Base-by-base conservation (phyloP, 2,329 filamentous ascomycete species). In the Cryphonectria nitschkei region DNA sequence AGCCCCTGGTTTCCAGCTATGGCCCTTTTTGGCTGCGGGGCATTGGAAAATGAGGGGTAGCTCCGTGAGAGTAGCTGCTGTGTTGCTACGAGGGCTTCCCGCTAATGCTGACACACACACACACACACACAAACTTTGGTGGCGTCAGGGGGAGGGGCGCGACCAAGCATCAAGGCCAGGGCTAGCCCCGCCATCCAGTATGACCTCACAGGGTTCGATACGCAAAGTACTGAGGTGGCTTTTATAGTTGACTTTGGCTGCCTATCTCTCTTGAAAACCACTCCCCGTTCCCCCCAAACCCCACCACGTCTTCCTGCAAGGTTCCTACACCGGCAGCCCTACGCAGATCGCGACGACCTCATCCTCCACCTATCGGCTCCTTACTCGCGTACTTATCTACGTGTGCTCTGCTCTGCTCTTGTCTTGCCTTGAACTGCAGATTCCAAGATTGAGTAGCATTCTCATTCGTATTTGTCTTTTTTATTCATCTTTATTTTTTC, bases 21-120 rank as follows among this genome's bases (percentile, higher is more conserved):
- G 54, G n/a, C 54, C 54, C 32, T 29, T 56, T 13, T 32, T 29
- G 52, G 54, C 54, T 16, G 54, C 60, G 60, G 60, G 37, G 60
- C 60, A 65, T 65, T 65, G 62, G 62, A 65, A 41, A 65, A 65
- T 46, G 62, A 65, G 62, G 62, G 62, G 62, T 65, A 65, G 62
- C 62, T 58, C 13, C 29, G n/a, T 56, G 26, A n/a, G n/a, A 56
- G 26, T 26, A 58, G 54, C 54, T 58, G 29, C 14, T 13, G 52
- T 54, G 26, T 13, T 54, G 52, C 46, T 16, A 46, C 19, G 41
- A 46, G 41, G 41, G 41, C 41, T 46, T 46, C 19, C 39, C 13
- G 37, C 37, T 37, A 37, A 37, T 41, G 43, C 43, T 46, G 14
- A 50, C 46, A 50, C 19, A 50, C 5, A 50, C 46, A 41, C 7